Base-by-base conservation (phyloP, 2,329 filamentous ascomycete species). In the Aspergillus hiratsukae region DNA sequence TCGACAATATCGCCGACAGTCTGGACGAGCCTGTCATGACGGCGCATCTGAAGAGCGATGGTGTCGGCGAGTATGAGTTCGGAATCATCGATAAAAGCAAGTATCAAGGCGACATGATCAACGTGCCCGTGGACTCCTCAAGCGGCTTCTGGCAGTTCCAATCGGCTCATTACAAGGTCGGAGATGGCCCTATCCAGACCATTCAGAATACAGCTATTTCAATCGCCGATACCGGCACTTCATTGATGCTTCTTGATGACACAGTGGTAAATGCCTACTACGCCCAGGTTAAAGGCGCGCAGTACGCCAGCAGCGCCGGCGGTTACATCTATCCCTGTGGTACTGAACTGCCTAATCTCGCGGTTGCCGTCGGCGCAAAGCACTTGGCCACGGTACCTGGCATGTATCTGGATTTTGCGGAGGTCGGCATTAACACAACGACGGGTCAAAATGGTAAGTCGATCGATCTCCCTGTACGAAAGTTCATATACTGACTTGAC, bases 91-190 rank as follows among this genome's bases (percentile, higher is more conserved):
- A 92, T 69, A 68, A 66, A 1, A 75, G 75, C 55, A 85, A 88
- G 64, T 88, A 87, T 70, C 77, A 71, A 1, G 88, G 88, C 35
- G 65, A 79, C 3, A 80, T 92, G 64, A 73, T 79, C 23, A 90
- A 85, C 69, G 78, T 85, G 21, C 76, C 81, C 9, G 79, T 90
- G 59, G 82, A 89, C 67, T 79, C 78, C 19, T 79, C 78, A 10
- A 74, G 78, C 31, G 88, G 88, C 8, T 90, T 87, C 77, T 91
- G 88, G 88, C 78, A 87, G 67, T 84, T 90, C 66, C 67, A 78
- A 14, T 84, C 82, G 5, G 76, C 77, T 25, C 75, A 76, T 48
- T 89, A 86, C 66, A 75, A 76, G 19, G 77, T 90, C 54, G 81
- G 78, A 14, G 70, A 69, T 41, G 75, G 72, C 9, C 37, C 68